Evolutionary conservation across 1,139 yeast genomes (phyloP).

Genomic region (Debaryomyces sp.): DNA sequence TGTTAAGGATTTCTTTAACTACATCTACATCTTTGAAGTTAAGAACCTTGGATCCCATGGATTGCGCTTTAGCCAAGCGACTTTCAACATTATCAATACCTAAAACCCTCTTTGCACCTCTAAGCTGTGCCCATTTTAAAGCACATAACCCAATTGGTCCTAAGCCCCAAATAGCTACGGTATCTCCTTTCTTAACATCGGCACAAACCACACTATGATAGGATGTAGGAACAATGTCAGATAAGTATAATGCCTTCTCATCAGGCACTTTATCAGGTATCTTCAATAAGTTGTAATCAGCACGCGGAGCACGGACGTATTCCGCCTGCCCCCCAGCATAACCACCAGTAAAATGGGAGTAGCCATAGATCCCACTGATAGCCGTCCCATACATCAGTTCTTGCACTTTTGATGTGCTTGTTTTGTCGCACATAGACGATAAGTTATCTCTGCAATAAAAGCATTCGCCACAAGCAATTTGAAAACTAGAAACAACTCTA

Average conservation of each 20-base stretch:
- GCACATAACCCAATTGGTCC: constrained; percentile 39
- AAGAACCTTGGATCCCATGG: background rate
- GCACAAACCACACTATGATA: constrained; percentile 36
- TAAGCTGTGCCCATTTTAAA: constrained; percentile 29
- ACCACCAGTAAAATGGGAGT: constrained; percentile 51
- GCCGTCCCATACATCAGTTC: background rate
- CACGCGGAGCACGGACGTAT: constrained; percentile 61
- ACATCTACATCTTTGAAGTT: background rate
- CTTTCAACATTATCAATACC: constrained; percentile 25
- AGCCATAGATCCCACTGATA: background rate
- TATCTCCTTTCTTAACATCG: constrained; percentile 26
- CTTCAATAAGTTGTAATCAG: constrained; percentile 57
- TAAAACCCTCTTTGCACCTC: constrained; percentile 30
- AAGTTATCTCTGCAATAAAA: constrained; percentile 68
- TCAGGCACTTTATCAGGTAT: constrained; percentile 30
- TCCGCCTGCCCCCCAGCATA: constrained; percentile 59
- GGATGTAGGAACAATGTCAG: constrained; percentile 34
- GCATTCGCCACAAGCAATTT: constrained; percentile 69
- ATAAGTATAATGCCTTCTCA: constrained; percentile 41
- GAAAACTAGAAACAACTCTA: constrained; percentile 49
- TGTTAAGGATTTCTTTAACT: background rate
- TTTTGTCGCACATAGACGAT: constrained; percentile 61
- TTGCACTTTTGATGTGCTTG: background rate
- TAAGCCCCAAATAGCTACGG: constrained; percentile 32
- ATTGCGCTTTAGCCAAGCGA: background rate